These are phyloP conservation scores for Paramecium bursaria DNA, from an alignment of 73 alveolate genomes.

Conservation along the genomic window DNA sequence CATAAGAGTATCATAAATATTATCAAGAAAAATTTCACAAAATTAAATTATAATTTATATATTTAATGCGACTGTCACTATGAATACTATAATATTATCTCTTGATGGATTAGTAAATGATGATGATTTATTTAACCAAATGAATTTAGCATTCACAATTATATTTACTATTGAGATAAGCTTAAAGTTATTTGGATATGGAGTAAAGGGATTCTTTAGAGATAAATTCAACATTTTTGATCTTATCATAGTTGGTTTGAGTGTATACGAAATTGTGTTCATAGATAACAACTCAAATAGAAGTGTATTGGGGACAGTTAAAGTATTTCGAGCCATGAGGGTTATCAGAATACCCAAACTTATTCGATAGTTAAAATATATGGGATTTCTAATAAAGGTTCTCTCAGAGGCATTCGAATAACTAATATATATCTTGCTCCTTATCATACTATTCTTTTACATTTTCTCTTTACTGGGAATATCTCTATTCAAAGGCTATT, in stretches of 20 bases:
- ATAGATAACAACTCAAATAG: conserved; percentile 74
- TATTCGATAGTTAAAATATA: conserved; percentile 70
- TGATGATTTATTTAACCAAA: conserved; percentile 66
- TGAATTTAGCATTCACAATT: conserved; percentile 80
- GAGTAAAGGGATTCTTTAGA: conserved; percentile 72
- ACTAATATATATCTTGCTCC: conserved; percentile 76
- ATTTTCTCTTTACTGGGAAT: conserved; percentile 80
- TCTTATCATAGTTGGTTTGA: conserved; percentile 78
- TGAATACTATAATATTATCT: conserved; percentile 82
- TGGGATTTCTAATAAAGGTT: conserved; percentile 73
- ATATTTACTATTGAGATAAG: conserved; percentile 81
- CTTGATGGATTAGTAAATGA: conserved; percentile 82
- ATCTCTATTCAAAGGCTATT: conserved; percentile 63
- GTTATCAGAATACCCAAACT: conserved; percentile 79
- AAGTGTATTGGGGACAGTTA: conserved; percentile 74
- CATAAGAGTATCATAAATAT: conserved; percentile 5
- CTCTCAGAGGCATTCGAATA: no score
- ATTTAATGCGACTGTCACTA: conserved; percentile 77
- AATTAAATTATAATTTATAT: conserved; percentile 18
- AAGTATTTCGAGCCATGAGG: conserved; percentile 77
- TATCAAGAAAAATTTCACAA: conserved; percentile 3
- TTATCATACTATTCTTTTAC: conserved; percentile 75
- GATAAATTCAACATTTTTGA: conserved; percentile 90
- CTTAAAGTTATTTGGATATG: conserved; percentile 81
- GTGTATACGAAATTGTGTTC: conserved; percentile 82